Percentiles rank a stretch among this genome's conserved stretches.
Evolutionary conservation across 2,329 filamentous ascomycete genomes (phyloP).

Genomic region (Nemania sp.): DNA sequence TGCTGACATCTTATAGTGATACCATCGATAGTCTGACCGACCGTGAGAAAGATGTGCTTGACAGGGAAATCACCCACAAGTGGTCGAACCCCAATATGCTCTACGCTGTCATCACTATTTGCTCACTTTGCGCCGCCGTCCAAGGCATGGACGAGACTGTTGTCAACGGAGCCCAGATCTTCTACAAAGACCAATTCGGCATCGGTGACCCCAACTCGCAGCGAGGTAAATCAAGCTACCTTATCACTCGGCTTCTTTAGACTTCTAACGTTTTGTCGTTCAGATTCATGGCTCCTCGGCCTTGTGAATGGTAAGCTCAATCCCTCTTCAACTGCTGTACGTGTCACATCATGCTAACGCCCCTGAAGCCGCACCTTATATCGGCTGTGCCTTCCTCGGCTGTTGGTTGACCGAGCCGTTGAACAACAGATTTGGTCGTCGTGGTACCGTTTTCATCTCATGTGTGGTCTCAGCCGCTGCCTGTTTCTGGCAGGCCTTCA

Average conservation of each 20-base stretch:
- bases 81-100: conserved; percentile 77
- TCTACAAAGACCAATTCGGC: conserved; percentile 71
- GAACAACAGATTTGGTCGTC: conserved; percentile 76
- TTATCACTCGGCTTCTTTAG: not conserved
- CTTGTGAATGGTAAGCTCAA: conserved; percentile 64
- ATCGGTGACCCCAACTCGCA: conserved; percentile 65
- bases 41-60: conserved; percentile 68
- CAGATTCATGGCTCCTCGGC: conserved; percentile 68
- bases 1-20: conserved; percentile 45
- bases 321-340: not conserved
- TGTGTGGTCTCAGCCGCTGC: conserved; percentile 70
- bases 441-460: conserved; percentile 77
- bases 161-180: conserved; percentile 75
- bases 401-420: conserved; percentile 81
- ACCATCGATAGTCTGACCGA: conserved; percentile 65
- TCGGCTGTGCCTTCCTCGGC: conserved; percentile 75
- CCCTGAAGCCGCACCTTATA: conserved; percentile 63
- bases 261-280: conserved; percentile 29
- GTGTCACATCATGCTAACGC: conserved; percentile 8
- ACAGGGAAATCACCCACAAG: conserved; percentile 71
- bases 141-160: conserved; percentile 80
- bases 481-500: conserved; percentile 64
- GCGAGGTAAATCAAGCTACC: conserved; percentile 42
- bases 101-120: conserved; percentile 71
- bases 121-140: conserved; percentile 66